Conservation (phyloP, 352 stramenopile genomes). For the Stramenopiles sp. region DNA sequence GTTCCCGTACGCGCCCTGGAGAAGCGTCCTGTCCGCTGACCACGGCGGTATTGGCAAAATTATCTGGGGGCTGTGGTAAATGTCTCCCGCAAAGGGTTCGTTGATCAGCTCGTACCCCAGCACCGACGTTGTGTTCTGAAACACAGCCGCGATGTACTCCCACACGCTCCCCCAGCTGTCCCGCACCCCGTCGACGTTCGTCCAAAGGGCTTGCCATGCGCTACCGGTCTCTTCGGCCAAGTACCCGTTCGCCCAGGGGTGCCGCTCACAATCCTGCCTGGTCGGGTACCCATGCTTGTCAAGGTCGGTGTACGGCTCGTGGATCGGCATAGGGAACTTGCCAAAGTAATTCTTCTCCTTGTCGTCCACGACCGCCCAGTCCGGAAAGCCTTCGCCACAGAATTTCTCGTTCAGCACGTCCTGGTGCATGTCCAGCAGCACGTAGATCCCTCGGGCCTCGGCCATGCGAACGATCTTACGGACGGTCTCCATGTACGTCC, state of each 20-base stretch:
- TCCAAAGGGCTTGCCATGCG: not conserved
- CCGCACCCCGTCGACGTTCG: not conserved
- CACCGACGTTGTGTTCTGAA: not conserved
- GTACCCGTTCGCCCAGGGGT: not conserved
- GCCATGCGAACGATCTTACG: not conserved
- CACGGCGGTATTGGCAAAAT: conserved; percentile 17
- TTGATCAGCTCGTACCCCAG: conserved; percentile 2
- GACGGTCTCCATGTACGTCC: conserved; percentile 11
- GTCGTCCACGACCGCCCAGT: conserved; percentile 12
- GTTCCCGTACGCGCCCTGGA: conserved; percentile 19
- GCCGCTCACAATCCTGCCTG: not conserved
- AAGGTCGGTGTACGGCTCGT: not conserved
- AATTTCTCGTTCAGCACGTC: conserved; percentile 17
- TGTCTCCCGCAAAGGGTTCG: conserved; percentile 17
- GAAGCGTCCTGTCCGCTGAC: conserved; percentile 15
- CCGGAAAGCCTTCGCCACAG: conserved; percentile 18
- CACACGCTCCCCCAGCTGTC: not conserved
- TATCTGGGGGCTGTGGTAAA: conserved; percentile 19
- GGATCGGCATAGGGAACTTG: not conserved
- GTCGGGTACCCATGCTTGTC: not conserved
- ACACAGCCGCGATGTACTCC: not conserved
- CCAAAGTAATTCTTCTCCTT: not conserved
- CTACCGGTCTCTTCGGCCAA: not conserved
- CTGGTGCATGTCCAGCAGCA: conserved; percentile 17
- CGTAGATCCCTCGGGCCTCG: conserved; percentile 15